These are phyloP conservation scores for Fusarium sp. DNA, from an alignment of 2,329 filamentous ascomycete species.

Conservation along the genomic window DNA sequence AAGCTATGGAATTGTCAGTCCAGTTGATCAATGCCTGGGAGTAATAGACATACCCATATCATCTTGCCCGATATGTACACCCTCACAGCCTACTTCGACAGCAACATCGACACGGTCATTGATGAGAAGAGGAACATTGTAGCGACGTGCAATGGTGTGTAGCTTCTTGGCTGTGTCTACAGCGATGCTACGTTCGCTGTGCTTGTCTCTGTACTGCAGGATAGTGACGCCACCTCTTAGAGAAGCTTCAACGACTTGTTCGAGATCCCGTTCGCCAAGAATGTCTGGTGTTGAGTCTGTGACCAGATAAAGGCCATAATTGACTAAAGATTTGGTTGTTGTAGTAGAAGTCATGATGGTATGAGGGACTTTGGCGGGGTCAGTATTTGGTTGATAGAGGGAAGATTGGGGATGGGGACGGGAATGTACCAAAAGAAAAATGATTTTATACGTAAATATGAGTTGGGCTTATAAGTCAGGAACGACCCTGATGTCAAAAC, in stretches of 20 bases:
- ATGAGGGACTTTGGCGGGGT: constrained; percentile 18
- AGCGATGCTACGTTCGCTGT: constrained; percentile 76
- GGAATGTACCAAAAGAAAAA: neutral
- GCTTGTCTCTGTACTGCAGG: constrained; percentile 93
- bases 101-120: constrained; percentile 95
- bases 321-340: constrained; percentile 54
- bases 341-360: neutral
- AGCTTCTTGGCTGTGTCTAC: constrained; percentile 77
- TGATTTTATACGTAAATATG: neutral
- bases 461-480: neutral
- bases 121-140: constrained; percentile 84
- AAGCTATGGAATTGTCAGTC: constrained; percentile 36
- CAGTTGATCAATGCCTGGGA: neutral
- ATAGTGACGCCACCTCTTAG: constrained; percentile 83
- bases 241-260: constrained; percentile 78
- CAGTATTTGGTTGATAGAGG: neutral
- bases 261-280: constrained; percentile 76
- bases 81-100: constrained; percentile 85
- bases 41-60: constrained; percentile 75
- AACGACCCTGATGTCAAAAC: neutral
- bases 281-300: constrained; percentile 92
- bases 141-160: constrained; percentile 74
- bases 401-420: neutral
- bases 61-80: constrained; percentile 95
- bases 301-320: constrained; percentile 90